Conservation (phyloP, 2,329 filamentous ascomycete species). For the Bisporella sp. region DNA sequence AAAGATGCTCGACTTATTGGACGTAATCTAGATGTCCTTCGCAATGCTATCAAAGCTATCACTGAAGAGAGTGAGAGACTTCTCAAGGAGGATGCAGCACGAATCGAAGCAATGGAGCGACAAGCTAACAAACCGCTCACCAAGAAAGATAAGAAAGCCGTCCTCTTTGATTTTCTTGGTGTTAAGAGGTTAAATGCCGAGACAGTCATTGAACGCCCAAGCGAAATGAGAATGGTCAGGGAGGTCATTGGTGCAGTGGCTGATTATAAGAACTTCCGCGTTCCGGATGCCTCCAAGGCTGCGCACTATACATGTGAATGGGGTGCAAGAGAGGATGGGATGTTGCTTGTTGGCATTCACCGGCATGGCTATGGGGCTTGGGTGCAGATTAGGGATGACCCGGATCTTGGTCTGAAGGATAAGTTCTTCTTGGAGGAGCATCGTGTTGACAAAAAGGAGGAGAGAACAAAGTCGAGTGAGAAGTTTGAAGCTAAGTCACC, state of each 20-base stretch:
- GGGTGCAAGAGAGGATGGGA: constrained; percentile 91
- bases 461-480: constrained; percentile 68
- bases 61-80: constrained; percentile 64
- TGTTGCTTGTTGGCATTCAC: constrained; percentile 91
- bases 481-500: constrained; percentile 74
- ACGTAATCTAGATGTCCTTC: constrained; percentile 75
- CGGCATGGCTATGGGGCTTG: constrained; percentile 94
- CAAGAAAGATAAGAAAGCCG: constrained; percentile 96
- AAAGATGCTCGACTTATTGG: constrained; percentile 78
- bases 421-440: constrained; percentile 98
- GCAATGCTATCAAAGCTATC: constrained; percentile 60
- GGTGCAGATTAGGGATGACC: constrained; percentile 88
- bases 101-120: constrained; percentile 57
- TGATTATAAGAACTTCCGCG: constrained; percentile 74
- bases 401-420: constrained; percentile 75
- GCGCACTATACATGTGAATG: constrained; percentile 88
- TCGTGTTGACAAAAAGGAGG: constrained; percentile 95
- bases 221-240: constrained; percentile 79
- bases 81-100: constrained; percentile 64
- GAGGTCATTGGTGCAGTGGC: constrained; percentile 59
- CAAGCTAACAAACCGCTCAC: constrained; percentile 73
- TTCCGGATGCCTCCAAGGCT: constrained; percentile 86
- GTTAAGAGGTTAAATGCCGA: constrained; percentile 95
- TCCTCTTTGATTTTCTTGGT: constrained; percentile 88
- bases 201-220: constrained; percentile 85